A percentile compares a stretch with the other conserved stretches of the same genome.
Evolutionary conservation across 106 monocot species (phyloP).

Genomic region (Ottelia alismoides): DNA sequence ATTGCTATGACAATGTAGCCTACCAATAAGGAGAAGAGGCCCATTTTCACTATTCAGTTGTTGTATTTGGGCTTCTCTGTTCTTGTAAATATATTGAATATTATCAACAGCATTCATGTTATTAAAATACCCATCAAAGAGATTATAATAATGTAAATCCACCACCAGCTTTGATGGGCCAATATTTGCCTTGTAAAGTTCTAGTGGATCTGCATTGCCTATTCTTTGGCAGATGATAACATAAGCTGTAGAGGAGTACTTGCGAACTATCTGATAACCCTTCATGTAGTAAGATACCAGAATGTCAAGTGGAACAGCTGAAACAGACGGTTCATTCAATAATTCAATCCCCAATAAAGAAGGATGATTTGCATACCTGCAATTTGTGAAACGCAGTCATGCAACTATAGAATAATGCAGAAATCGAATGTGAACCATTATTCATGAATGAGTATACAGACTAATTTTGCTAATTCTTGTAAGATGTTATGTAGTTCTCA

Average conservation of each 20-base stretch:
- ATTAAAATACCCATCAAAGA: conserved; percentile 62
- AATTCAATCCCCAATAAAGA: conserved; percentile 72
- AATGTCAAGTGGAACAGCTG: conserved; percentile 51
- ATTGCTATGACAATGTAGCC: too few species aligned
- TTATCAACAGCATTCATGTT: conserved; percentile 34
- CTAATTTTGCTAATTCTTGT: too few species aligned
- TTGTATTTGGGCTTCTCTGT: conserved; percentile 47
- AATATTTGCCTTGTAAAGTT: conserved; percentile 63
- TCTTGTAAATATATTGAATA: conserved; percentile 58
- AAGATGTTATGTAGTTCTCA: too few species aligned
- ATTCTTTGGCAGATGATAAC: conserved; percentile 83
- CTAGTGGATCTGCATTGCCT: conserved; percentile 77
- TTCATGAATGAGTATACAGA: too few species aligned
- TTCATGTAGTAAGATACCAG: conserved; percentile 60
- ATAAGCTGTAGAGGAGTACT: conserved; percentile 53
- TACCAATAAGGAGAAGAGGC: conserved; percentile 68
- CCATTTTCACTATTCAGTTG: conserved; percentile 40
- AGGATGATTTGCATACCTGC: conserved; percentile 54
- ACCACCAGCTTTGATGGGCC: conserved; percentile 55
- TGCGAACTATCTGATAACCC: conserved; percentile 66
- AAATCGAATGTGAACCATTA: too few species aligned
- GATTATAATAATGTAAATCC: conserved; percentile 77
- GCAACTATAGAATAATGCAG: too few species aligned
- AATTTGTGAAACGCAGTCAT: too few species aligned
- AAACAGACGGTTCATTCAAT: conserved; percentile 73